Evolutionary conservation across 164 flowering plant genomes (phyloP).

Genomic region (Echeveria elegans): DNA sequence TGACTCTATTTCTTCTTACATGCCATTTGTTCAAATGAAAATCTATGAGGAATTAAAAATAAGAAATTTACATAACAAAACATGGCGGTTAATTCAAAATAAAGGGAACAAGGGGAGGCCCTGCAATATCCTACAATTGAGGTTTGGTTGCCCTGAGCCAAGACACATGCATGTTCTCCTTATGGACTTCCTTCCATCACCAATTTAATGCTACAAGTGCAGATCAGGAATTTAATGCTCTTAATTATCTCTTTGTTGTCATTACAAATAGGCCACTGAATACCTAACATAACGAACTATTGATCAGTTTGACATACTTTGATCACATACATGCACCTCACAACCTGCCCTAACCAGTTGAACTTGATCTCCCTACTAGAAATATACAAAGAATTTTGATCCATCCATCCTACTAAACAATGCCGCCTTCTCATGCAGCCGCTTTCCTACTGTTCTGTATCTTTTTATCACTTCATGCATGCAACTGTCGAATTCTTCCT

Average conservation of each 20-base stretch:
- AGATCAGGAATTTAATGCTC: not conserved
- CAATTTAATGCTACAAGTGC: no score
- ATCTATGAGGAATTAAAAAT: not conserved
- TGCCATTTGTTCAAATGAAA: no score
- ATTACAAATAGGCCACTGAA: no score
- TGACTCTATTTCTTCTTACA: not conserved
- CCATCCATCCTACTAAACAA: no score
- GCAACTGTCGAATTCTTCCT: slow-evolving; percentile 22
- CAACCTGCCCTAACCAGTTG: not conserved
- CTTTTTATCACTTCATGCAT: slow-evolving; percentile 30
- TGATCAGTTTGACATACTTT: not conserved
- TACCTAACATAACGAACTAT: not conserved
- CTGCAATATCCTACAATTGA: slow-evolving; percentile 19
- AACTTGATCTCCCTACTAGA: no score
- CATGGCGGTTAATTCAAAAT: slow-evolving; percentile 7
- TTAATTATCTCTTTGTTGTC: not conserved
- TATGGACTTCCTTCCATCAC: slow-evolving; percentile 10
- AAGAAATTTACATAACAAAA: not conserved
- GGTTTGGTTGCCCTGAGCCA: slow-evolving; percentile 27
- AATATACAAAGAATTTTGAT: not conserved
- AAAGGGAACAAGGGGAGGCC: slow-evolving; percentile 24
- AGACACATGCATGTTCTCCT: slow-evolving; percentile 55
- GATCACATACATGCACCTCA: not conserved
- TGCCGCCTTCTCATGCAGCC: slow-evolving; percentile 15
- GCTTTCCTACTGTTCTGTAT: slow-evolving; percentile 15